These are phyloP conservation scores for Dendrobium huoshanense DNA, from an alignment of 106 monocot genomes.

Conservation along the genomic window DNA sequence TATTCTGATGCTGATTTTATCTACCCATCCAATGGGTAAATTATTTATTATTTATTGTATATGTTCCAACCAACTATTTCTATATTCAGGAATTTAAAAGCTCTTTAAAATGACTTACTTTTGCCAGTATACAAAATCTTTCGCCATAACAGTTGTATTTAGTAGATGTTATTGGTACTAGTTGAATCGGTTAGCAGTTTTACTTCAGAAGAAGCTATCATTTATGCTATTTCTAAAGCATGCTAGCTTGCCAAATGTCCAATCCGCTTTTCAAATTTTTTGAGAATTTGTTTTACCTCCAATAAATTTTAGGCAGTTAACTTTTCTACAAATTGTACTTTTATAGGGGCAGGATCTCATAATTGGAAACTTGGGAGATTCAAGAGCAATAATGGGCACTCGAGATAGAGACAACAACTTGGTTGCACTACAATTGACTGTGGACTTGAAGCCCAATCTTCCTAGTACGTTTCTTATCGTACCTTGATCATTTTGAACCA, in stretches of 20 bases:
- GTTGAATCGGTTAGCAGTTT: neutral
- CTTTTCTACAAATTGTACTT: conserved; percentile 19
- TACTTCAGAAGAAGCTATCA: neutral
- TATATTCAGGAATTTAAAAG: neutral
- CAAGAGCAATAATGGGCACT: conserved; percentile 82
- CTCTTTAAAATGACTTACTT: conserved; percentile 1
- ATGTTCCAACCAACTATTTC: neutral
- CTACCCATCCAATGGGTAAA: neutral
- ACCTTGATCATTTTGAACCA: neutral
- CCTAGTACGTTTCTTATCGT: conserved; percentile 50
- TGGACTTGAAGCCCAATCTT: conserved; percentile 89
- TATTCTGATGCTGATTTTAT: neutral
- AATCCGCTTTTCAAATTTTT: conserved; percentile 2
- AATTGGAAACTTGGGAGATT: conserved; percentile 89
- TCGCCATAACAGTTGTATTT: neutral
- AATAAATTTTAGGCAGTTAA: conserved; percentile 17
- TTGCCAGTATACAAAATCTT: neutral
- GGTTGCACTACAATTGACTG: conserved; percentile 74
- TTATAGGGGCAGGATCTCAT: conserved; percentile 77
- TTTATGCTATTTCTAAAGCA: neutral
- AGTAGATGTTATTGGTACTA: neutral
- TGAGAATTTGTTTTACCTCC: conserved; percentile 11
- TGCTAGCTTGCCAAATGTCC: conserved; percentile 6
- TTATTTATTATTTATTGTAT: neutral
- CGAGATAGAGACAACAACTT: conserved; percentile 58